These are phyloP conservation scores for Yarrowia sp. DNA, from an alignment of 805 yeast genomes.

Conservation along the genomic window DNA sequence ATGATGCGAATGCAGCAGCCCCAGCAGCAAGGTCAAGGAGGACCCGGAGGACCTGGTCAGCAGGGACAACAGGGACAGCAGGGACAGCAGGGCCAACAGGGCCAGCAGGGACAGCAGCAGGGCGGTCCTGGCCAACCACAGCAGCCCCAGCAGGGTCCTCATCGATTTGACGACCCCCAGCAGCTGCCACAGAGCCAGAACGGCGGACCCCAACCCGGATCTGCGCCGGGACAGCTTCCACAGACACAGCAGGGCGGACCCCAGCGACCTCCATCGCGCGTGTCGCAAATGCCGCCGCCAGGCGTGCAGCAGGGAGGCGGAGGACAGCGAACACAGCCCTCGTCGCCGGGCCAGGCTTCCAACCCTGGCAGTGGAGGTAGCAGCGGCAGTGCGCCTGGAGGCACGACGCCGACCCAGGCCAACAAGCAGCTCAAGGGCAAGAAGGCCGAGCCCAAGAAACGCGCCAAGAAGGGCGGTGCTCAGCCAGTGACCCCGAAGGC, in stretches of 20 bases:
- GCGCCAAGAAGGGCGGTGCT: conserved; percentile 43
- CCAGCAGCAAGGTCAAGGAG: conserved; percentile 39
- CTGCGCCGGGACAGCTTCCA: conserved; percentile 38
- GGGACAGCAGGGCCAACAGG: no score
- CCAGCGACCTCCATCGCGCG: conserved; percentile 38
- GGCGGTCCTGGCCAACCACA: no score
- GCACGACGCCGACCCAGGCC: conserved; percentile 41
- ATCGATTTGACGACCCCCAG: conserved; percentile 40
- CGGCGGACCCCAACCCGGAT: conserved; percentile 34
- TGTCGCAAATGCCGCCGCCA: conserved; percentile 45
- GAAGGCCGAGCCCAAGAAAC: conserved; percentile 43
- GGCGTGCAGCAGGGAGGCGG: conserved; percentile 41
- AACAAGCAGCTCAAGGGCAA: conserved; percentile 42
- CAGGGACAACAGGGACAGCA: conserved; percentile 17
- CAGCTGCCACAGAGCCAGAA: conserved; percentile 24
- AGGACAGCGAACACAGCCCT: conserved; percentile 45
- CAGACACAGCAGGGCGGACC: conserved; percentile 39
- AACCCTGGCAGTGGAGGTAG: conserved; percentile 39
- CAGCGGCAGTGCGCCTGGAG: conserved; percentile 39
- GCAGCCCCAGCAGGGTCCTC: conserved; percentile 4
- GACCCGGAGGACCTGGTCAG: conserved; percentile 30
- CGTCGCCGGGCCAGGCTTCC: conserved; percentile 44
- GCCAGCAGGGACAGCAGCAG: no score
- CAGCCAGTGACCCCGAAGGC: conserved; percentile 38
- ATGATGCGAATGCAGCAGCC: conserved; percentile 43